Evolutionary conservation across 352 stramenopile species (phyloP).

Genomic region (Pythium coloratum): DNA sequence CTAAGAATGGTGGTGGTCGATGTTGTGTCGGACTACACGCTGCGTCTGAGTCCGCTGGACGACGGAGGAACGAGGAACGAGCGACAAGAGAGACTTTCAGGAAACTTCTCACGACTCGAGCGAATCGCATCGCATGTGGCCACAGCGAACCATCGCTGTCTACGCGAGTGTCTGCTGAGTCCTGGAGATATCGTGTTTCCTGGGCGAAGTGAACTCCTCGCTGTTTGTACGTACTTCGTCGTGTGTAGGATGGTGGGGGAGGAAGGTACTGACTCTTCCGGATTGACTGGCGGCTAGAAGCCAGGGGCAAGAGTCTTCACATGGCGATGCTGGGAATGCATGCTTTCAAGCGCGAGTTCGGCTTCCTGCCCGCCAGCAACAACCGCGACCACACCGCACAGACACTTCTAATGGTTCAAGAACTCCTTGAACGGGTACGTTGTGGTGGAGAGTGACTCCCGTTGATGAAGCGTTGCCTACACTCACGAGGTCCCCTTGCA

Average conservation of each 20-base stretch:
- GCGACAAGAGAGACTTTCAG: not conserved
- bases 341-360: constrained; percentile 25
- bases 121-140: not conserved
- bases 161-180: constrained; percentile 26
- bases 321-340: constrained; percentile 23
- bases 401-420: constrained; percentile 9
- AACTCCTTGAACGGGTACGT: constrained; percentile 19
- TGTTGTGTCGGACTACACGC: constrained; percentile 2
- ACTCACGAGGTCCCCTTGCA: not conserved
- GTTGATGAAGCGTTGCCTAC: no score
- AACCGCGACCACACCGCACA: constrained; percentile 23
- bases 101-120: constrained; percentile 5
- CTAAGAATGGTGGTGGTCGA: constrained; percentile 1
- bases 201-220: not conserved
- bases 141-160: constrained; percentile 23
- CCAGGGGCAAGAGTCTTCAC: constrained; percentile 19
- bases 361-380: constrained; percentile 18
- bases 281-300: not conserved
- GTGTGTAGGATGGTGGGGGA: not conserved
- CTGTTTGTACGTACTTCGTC: not conserved
- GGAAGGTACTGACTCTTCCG: no score
- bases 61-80: not conserved
- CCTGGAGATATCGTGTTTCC: constrained; percentile 22
- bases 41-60: constrained; percentile 5
- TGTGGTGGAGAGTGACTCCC: not conserved